Base-by-base conservation (phyloP, 495 filamentous ascomycete genomes). In the Aspergillus nidulans region DNA sequence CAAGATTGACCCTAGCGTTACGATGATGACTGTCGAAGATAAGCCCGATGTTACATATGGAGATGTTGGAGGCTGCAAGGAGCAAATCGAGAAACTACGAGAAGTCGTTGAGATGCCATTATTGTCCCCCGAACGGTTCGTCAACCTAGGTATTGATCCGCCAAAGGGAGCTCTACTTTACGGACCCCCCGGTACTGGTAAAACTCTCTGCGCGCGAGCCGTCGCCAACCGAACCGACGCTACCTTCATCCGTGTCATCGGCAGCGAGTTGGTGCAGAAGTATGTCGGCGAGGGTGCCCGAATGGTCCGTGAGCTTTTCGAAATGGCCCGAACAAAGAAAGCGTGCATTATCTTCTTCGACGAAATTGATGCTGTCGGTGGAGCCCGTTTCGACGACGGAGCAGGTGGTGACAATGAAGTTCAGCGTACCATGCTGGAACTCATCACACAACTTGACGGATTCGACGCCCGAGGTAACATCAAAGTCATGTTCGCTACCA, bases 341-440 rank as follows among this genome's bases (percentile, higher is more conserved):
- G 94, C 94, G 15, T 98, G 94, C 73, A 98, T 98, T 67, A 98
- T 98, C 74, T 98, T 98, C 86, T 98, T 98, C 71, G 94, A 98
- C 76, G 94, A 98, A 75, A 94, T 98, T 61, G 94, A 98, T 72
- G 94, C 94, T 26, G 88, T 98, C 55, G 94, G 94, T 65, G 94
- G 94, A 57, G 94, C 94, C n/a, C 90, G 94, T 62, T 97, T 98
- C 64, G 94, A 98, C 64, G 94, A 98, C 63, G 94, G 94, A 43
- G 95, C 94, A 40, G 94, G 94, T 61, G 94, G 94, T 57, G 94
- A 98, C 71, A 98, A 98, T 69, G 94, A 98, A 67, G 94, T 98
- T n/a, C 94, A 98, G 75, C 81, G 94, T 73, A 98, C 94, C 47
- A 98, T 98, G 94, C 73, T 98, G 76, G 94, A 98, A 67, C 80